Evolutionary conservation across 2,329 filamentous ascomycete species (phyloP).

Genomic region (Aspergillus cejpii): DNA sequence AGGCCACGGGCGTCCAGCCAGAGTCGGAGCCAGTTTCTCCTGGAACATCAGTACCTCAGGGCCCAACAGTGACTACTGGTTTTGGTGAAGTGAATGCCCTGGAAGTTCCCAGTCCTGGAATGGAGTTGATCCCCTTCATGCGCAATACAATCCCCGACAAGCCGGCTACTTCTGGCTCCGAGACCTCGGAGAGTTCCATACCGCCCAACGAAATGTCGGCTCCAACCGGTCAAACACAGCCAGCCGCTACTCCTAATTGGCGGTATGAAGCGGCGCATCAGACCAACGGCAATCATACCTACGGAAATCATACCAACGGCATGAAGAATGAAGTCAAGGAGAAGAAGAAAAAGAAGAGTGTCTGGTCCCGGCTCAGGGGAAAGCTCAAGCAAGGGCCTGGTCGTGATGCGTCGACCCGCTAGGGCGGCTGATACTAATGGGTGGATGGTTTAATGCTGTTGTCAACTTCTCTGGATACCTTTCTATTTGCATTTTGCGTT

Average conservation of each 20-base stretch:
- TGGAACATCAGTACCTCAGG: constrained; percentile 12
- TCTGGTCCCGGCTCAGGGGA: constrained; percentile 53
- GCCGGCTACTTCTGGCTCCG: constrained; percentile 15
- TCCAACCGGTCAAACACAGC: constrained; percentile 10
- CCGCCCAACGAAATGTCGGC: too few species aligned
- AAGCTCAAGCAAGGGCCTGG: constrained; percentile 41
- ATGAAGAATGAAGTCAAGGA: constrained; percentile 35
- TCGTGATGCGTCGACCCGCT: not conserved
- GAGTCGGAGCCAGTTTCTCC: constrained; percentile 17
- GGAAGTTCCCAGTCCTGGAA: constrained; percentile 11
- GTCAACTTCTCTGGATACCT: constrained; percentile 18
- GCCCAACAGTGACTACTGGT: constrained; percentile 22
- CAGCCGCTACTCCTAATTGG: constrained; percentile 9
- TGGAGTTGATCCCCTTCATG: not conserved
- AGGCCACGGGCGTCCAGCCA: constrained; percentile 13
- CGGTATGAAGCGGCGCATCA: too few species aligned
- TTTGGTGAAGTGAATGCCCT: constrained; percentile 17
- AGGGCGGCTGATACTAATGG: constrained; percentile 9
- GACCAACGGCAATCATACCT: constrained; percentile 1
- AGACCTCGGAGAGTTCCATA: too few species aligned
- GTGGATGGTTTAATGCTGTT: constrained; percentile 6
- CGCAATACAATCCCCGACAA: constrained; percentile 9
- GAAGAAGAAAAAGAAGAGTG: constrained; percentile 61
- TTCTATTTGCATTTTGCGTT: constrained; percentile 11
- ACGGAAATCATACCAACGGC: constrained; percentile 19